These are phyloP conservation scores for Phytophthora lateralis DNA, from an alignment of 352 stramenopile genomes.

Conservation along the genomic window DNA sequence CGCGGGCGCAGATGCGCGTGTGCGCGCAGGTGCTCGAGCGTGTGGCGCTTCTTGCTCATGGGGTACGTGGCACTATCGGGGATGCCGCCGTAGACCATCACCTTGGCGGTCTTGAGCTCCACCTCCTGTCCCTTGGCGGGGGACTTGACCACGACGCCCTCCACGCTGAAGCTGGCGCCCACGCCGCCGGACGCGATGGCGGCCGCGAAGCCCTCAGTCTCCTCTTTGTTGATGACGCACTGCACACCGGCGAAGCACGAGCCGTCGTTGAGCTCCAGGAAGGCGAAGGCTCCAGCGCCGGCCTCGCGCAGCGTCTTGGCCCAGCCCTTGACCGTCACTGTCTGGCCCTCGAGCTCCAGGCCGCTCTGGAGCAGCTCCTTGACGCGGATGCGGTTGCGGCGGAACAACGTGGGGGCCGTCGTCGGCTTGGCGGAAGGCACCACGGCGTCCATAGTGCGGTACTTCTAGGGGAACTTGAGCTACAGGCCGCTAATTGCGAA, in stretches of 20 bases:
- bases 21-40: conserved; percentile 92
- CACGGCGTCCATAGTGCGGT: conserved; percentile 51
- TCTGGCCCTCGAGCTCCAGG: conserved; percentile 76
- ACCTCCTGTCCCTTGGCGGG: conserved; percentile 92
- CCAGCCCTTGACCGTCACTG: conserved; percentile 94
- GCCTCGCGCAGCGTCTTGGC: conserved; percentile 91
- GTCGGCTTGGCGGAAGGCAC: conserved; percentile 48
- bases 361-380: conserved; percentile 80
- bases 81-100: conserved; percentile 87
- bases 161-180: conserved; percentile 84
- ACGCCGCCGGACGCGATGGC: conserved; percentile 82
- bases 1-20: conserved; percentile 93
- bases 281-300: conserved; percentile 90
- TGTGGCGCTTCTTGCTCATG: conserved; percentile 94
- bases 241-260: conserved; percentile 90
- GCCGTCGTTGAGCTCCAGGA: conserved; percentile 96
- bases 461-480: conserved; percentile 10
- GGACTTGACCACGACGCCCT: conserved; percentile 86
- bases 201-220: conserved; percentile 81
- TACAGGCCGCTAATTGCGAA: conserved; percentile 20
- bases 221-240: conserved; percentile 82
- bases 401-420: conserved; percentile 67
- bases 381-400: conserved; percentile 81
- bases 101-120: conserved; percentile 90
- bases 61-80: conserved; percentile 90